Percentiles rank a stretch among this genome's conserved stretches.
Evolutionary conservation across 2,329 filamentous ascomycete species (phyloP).

Genomic region (Waltergamsia citrina): DNA sequence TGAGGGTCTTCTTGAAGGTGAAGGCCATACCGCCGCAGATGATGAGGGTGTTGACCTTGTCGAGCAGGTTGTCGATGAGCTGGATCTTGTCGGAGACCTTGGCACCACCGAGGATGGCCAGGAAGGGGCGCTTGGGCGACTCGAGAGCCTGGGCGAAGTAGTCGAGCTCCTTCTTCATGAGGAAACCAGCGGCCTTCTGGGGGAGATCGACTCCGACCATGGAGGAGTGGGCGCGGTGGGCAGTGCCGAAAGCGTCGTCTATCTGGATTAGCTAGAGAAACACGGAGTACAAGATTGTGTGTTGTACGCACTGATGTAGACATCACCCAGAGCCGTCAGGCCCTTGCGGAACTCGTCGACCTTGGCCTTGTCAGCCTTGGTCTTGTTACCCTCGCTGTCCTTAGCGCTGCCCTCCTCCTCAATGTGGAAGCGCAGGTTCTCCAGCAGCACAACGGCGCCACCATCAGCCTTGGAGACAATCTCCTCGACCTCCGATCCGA

Average conservation of each 20-base stretch:
- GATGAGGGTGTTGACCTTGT: conserved; percentile 95
- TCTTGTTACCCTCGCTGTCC: conserved; percentile 91
- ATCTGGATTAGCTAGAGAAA: conserved; percentile 2
- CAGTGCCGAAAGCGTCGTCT: conserved; percentile 98
- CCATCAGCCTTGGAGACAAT: conserved; percentile 73
- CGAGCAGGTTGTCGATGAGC: conserved; percentile 96
- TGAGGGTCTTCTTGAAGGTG: conserved; percentile 99
- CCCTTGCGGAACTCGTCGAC: conserved; percentile 93
- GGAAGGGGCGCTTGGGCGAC: conserved; percentile 86
- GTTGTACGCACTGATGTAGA: conserved; percentile 99
- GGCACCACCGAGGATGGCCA: conserved; percentile 94
- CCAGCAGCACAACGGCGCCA: conserved; percentile 81
- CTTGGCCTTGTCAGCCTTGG: conserved; percentile 90
- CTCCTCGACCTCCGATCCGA: conserved; percentile 83
- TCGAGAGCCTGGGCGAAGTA: conserved; percentile 98
- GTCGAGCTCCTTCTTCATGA: conserved; percentile 99
- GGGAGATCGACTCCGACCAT: conserved; percentile 97
- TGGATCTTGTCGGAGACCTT: conserved; percentile 99
- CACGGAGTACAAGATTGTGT: conserved; percentile 29
- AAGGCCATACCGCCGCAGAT: conserved; percentile 98
- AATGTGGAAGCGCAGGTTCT: conserved; percentile 97
- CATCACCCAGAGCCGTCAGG: conserved; percentile 85
- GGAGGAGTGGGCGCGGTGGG: conserved; percentile 96
- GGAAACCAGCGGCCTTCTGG: conserved; percentile 94
- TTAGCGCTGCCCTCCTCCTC: conserved; percentile 97